Evolutionary conservation across 2,329 filamentous ascomycete genomes (phyloP).

Genomic region (Scedosporium aurantiacum): DNA sequence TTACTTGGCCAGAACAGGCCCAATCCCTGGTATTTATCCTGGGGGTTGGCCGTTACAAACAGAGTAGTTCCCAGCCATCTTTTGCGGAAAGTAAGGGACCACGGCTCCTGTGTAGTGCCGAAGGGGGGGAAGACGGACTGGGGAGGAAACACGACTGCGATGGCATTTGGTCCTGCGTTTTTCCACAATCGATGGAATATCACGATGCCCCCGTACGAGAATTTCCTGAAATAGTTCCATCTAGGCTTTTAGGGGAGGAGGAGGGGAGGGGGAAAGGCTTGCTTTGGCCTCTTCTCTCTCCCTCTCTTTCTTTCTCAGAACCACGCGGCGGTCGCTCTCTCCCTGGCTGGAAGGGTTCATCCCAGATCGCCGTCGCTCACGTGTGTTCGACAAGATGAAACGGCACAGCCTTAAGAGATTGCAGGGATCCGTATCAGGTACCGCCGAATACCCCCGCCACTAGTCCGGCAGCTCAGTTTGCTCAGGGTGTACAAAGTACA

Average conservation of each 20-base stretch:
- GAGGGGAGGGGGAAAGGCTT: too few relatives aligned
- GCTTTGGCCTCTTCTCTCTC: neutral
- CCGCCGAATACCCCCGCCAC: neutral
- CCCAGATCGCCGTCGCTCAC: neutral
- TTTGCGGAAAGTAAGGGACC: neutral
- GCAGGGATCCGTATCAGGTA: neutral
- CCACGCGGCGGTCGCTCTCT: neutral
- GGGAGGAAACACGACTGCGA: too few relatives aligned
- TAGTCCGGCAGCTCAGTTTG: neutral
- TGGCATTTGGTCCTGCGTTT: too few relatives aligned
- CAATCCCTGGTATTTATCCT: neutral
- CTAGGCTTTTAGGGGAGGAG: too few relatives aligned
- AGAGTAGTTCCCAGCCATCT: neutral
- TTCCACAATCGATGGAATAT: too few relatives aligned
- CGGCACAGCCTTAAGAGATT: constrained; percentile 3
- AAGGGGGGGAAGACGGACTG: too few relatives aligned
- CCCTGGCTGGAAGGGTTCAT: neutral
- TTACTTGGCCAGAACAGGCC: neutral
- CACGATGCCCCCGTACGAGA: too few relatives aligned
- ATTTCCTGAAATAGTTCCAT: too few relatives aligned
- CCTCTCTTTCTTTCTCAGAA: neutral
- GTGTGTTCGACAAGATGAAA: neutral
- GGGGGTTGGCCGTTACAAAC: neutral
- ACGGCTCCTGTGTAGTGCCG: too few relatives aligned
- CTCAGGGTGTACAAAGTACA: too few relatives aligned